Evolutionary conservation across 257 asterid genomes (phyloP), one percentile per base, ranked within the genome.

Genomic region (Linderniella brevidens): DNA sequence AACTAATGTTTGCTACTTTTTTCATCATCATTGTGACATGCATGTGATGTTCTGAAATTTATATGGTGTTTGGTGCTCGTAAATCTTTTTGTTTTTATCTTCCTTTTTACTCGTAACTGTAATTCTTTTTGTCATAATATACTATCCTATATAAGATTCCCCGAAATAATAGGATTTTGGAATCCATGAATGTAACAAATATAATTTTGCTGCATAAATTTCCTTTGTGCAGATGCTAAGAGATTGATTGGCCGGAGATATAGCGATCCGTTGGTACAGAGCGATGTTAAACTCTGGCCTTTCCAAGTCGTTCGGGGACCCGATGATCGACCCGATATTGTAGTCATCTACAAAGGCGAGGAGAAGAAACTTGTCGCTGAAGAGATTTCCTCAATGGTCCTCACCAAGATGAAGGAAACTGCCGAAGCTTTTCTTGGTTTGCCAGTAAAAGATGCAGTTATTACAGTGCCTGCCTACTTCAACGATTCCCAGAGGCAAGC

Each of bases 401-500:
- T 82, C 44, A 71, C 76, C 0, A 82, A 82, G 60, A 82, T 79
- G 94, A 71, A 68, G 50, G 94, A 82, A 59, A 82, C 76, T 19
- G 94, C 94, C 0, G 92, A 82, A 37, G 94, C 94, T 0, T 79
- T 36, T 51, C 92, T 82, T 13, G 94, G 88, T 16, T 48, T 73
- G 4, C 41, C 82, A 1, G 61, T 82, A n/a, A 82, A 82, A 72
- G 79, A 82, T 38, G 94, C 92, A 6, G 94, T 82, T 48, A 86
- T 82, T 12, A 82, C 92, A 5, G 87, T 82, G 8, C 94, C 94
- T 5, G 94, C 92, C 0, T 78, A 82, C 65, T 82, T 78, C 74
- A 78, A 78, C 13, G 94, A 82, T 39, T 82, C 94, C 17, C 92
- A 82, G 56, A 80, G 92, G 42, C 94, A 82, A 59, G 94, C 94